Conservation (phyloP, 768 basidiomycete genomes). For the Lactarius pseudohatsudake region DNA sequence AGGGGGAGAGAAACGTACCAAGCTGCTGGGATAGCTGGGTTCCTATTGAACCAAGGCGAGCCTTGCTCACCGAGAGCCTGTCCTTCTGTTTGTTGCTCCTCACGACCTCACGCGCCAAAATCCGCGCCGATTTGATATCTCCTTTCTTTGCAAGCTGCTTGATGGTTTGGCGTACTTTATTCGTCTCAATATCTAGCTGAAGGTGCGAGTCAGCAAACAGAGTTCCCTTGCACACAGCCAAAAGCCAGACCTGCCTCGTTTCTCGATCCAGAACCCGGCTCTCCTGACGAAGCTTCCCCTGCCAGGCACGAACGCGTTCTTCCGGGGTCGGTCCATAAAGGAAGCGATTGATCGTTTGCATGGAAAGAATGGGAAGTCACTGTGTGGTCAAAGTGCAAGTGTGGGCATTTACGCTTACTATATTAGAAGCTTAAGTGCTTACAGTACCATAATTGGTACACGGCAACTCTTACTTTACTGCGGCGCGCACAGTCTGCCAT, state of each 20-base stretch:
- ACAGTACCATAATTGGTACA: background rate
- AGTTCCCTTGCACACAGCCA: conserved; percentile 23
- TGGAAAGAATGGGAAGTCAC: conserved; percentile 34
- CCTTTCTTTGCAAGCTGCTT: conserved; percentile 91
- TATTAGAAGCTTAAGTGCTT: background rate
- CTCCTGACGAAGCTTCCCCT: conserved; percentile 79
- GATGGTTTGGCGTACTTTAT: conserved; percentile 75
- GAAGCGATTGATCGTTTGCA: conserved; percentile 90
- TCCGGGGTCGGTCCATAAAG: conserved; percentile 96
- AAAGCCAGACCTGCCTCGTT: conserved; percentile 82
- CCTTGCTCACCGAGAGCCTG: conserved; percentile 88
- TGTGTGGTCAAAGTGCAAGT: background rate
- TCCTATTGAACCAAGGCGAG: conserved; percentile 85
- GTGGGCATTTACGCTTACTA: background rate
- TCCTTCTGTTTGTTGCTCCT: conserved; percentile 94
- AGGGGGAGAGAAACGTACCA: conserved; percentile 52
- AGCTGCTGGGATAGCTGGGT: conserved; percentile 90
- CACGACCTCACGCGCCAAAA: conserved; percentile 93
- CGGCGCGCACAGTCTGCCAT: background rate
- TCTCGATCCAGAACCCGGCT: conserved; percentile 86
- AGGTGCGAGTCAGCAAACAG: conserved; percentile 19
- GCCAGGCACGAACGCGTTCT: conserved; percentile 91
- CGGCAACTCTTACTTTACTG: background rate
- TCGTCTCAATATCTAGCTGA: conserved; percentile 80
- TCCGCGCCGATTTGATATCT: conserved; percentile 88